Evolutionary conservation across 768 basidiomycete species (phyloP).

Genomic region (Stropharia rugosoannulata): DNA sequence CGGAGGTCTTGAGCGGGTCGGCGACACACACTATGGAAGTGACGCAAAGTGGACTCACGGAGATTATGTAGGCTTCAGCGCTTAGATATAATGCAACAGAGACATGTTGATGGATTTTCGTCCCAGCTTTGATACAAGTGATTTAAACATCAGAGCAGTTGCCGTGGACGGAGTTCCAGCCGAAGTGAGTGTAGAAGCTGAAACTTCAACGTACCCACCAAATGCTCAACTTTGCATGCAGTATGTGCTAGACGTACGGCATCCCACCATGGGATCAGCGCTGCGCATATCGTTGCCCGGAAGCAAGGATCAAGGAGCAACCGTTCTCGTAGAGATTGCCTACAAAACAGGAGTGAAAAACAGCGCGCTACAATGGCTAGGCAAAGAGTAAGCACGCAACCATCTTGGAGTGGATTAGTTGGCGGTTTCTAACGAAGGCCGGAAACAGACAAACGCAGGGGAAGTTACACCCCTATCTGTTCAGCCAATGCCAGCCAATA

Average conservation of each 20-base stretch:
- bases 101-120: not conserved
- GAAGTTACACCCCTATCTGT: conserved; percentile 83
- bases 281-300: conserved; percentile 57
- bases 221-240: conserved; percentile 20
- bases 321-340: conserved; percentile 52
- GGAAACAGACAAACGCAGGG: conserved; percentile 76
- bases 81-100: not conserved
- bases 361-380: conserved; percentile 87
- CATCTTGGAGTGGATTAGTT: not conserved
- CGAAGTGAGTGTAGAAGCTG: conserved; percentile 39
- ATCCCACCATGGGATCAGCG: conserved; percentile 77
- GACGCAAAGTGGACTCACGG: conserved; percentile 47
- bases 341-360: conserved; percentile 76
- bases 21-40: conserved; percentile 63
- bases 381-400: conserved; percentile 56
- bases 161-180: conserved; percentile 46
- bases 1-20: conserved; percentile 59
- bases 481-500: conserved; percentile 93
- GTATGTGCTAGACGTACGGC: conserved; percentile 54
- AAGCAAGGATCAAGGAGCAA: conserved; percentile 38
- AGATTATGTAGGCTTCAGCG: conserved; percentile 43
- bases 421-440: not conserved
- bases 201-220: not conserved
- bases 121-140: conserved; percentile 70
- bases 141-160: conserved; percentile 57